Percentiles rank a stretch among this genome's conserved stretches.
Conservation (phyloP, 148 eudicot genomes). For the Oxyria digyna region DNA sequence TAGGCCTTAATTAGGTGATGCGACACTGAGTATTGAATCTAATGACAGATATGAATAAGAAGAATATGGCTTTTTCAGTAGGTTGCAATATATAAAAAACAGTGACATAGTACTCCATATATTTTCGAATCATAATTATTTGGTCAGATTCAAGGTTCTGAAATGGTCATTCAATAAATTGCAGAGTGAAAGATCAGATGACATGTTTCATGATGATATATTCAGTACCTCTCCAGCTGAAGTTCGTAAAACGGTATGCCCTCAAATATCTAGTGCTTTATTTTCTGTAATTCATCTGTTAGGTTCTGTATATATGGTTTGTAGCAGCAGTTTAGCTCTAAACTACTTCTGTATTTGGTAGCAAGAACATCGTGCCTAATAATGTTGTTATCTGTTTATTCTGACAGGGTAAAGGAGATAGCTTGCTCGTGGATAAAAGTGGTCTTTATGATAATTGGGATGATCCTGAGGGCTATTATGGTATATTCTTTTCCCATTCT, state of each 20-base stretch:
- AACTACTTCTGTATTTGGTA: neutral
- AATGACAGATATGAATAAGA: neutral
- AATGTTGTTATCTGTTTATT: neutral
- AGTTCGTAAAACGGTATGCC: conserved; percentile 56
- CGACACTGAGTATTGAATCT: neutral
- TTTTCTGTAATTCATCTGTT: neutral
- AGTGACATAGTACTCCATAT: neutral
- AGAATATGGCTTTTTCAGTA: neutral
- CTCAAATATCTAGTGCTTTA: neutral
- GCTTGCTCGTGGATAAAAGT: conserved; percentile 47
- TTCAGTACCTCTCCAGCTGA: conserved; percentile 96
- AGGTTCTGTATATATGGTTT: neutral
- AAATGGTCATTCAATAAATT: neutral
- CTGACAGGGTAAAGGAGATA: conserved; percentile 74
- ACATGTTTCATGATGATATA: conserved; percentile 90
- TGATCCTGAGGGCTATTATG: conserved; percentile 93
- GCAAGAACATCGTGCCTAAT: neutral
- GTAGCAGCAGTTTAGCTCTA: neutral
- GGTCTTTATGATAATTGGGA: conserved; percentile 96
- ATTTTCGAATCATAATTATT: neutral
- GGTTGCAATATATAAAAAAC: neutral
- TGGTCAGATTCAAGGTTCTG: neutral
- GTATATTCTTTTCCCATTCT: conserved; percentile 27
- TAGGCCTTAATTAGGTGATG: neutral
- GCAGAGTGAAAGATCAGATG: conserved; percentile 88